phyloP scores from a whole-genome alignment of 495 filamentous ascomycete species.

The Xanthoparmelia taractica region DNA sequence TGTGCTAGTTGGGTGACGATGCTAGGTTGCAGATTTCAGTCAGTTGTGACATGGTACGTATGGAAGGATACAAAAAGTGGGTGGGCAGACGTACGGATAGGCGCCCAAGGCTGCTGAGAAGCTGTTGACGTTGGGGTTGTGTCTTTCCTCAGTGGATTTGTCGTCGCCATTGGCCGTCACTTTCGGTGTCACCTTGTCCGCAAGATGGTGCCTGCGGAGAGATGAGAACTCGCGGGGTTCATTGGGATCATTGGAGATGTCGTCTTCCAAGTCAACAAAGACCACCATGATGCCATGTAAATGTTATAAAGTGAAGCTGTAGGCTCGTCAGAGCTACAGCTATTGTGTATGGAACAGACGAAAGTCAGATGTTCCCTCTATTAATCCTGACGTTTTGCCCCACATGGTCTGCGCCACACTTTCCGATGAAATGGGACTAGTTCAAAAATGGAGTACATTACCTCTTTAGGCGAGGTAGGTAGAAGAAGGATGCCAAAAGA shows the following conservation, averaged over 20 bases:
- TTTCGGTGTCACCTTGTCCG: conserved; percentile 14
- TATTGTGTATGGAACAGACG: conserved; percentile 1
- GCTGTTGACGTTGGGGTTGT: conserved; percentile 58
- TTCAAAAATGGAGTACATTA: no score
- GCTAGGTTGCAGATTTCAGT: conserved; percentile 37
- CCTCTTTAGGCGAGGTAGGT: background rate
- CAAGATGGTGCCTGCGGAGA: conserved; percentile 1
- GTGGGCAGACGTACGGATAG: conserved; percentile 63
- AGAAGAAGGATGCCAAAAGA: background rate
- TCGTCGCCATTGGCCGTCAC: conserved; percentile 21
- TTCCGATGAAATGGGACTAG: background rate
- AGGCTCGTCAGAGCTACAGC: conserved; percentile 24
- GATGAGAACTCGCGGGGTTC: conserved; percentile 23
- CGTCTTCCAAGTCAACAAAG: conserved; percentile 55
- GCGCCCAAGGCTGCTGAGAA: conserved; percentile 75
- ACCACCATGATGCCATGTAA: conserved; percentile 49
- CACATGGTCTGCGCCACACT: conserved; percentile 3
- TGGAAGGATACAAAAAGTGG: background rate
- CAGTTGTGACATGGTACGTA: conserved; percentile 4
- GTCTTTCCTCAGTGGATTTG: conserved; percentile 33
- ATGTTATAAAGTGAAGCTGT: conserved; percentile 15
- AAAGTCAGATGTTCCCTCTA: background rate
- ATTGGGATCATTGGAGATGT: conserved; percentile 31
- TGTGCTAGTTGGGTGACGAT: conserved; percentile 67
- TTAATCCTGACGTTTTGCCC: conserved; percentile 7